Percentiles rank a stretch among this genome's conserved stretches.
These are phyloP conservation scores for Ammopiptanthus mongolicus DNA, from an alignment of 306 rosid genomes.

Conservation along the genomic window DNA sequence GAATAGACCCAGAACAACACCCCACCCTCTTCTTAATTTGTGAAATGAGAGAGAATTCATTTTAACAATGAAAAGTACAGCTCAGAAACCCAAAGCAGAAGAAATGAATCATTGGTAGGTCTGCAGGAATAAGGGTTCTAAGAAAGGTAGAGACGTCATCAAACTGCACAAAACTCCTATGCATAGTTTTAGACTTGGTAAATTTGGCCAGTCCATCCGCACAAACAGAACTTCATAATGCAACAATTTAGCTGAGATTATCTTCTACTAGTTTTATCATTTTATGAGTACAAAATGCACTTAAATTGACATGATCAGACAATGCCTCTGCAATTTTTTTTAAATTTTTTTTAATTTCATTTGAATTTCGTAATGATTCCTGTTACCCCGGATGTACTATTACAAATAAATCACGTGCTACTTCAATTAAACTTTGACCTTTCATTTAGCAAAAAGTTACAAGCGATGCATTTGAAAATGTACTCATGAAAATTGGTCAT, in stretches of 20 bases:
- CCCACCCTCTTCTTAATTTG: not conserved
- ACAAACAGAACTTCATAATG: not conserved
- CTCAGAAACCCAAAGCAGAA: constrained; percentile 4
- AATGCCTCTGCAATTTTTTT: constrained; percentile 3
- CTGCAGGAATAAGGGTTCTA: not conserved
- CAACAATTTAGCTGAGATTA: not conserved
- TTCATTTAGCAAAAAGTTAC: constrained; percentile 3
- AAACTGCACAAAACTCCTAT: not conserved
- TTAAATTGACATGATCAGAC: not conserved
- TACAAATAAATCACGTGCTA: not conserved
- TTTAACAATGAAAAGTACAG: not conserved
- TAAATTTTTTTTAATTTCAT: not conserved
- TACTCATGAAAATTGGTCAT: not conserved
- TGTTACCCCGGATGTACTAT: not conserved
- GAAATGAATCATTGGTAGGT: not conserved
- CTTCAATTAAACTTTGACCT: not conserved
- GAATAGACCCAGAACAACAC: not conserved
- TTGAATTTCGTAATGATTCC: not conserved
- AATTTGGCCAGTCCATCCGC: not conserved
- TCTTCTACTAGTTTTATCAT: constrained; percentile 10
- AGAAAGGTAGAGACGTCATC: constrained; percentile 9
- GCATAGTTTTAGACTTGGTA: not conserved
- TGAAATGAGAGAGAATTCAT: not conserved
- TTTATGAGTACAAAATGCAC: constrained; percentile 11
- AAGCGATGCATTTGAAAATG: not conserved